Conservation (phyloP, 75 land plant genomes). For the Picea sitchensis region DNA sequence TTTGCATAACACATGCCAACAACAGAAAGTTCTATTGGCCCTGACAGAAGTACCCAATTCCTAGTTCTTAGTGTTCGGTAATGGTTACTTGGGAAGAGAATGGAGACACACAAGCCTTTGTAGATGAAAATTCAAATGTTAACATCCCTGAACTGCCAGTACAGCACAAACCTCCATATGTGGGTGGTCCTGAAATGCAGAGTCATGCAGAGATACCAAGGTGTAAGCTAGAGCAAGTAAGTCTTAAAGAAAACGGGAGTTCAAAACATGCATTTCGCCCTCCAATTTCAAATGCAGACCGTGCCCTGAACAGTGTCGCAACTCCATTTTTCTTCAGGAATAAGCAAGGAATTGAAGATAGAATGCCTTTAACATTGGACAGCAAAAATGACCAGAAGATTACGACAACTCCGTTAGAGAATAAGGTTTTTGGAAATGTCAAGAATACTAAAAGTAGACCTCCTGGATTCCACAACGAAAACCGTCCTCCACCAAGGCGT, state of each 20-base stretch:
- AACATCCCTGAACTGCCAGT: neutral
- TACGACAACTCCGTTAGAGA: neutral
- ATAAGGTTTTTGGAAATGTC: neutral
- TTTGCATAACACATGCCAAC: too few relatives aligned
- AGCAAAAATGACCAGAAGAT: neutral
- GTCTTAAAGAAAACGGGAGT: too few relatives aligned
- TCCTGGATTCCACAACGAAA: neutral
- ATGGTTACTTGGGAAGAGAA: neutral
- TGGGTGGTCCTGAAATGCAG: too few relatives aligned
- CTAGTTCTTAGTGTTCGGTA: neutral
- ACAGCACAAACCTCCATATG: neutral
- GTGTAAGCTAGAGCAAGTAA: too few relatives aligned
- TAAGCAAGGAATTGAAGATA: slow-evolving; percentile 14
- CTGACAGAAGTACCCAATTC: too few relatives aligned
- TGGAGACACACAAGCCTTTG: slow-evolving; percentile 12
- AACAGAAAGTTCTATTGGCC: too few relatives aligned
- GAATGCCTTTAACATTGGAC: neutral
- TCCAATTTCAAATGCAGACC: too few relatives aligned
- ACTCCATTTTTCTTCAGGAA: slow-evolving; percentile 42
- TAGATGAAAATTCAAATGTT: neutral
- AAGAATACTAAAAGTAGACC: neutral
- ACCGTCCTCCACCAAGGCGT: neutral
- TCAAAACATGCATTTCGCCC: too few relatives aligned
- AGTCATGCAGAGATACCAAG: too few relatives aligned
- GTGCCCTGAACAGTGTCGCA: slow-evolving; percentile 35